Evolutionary conservation across 1,284 basidiomycete genomes (phyloP), one percentile per base, ranked within the genome.

Genomic region (Leccinum ambiguum): DNA sequence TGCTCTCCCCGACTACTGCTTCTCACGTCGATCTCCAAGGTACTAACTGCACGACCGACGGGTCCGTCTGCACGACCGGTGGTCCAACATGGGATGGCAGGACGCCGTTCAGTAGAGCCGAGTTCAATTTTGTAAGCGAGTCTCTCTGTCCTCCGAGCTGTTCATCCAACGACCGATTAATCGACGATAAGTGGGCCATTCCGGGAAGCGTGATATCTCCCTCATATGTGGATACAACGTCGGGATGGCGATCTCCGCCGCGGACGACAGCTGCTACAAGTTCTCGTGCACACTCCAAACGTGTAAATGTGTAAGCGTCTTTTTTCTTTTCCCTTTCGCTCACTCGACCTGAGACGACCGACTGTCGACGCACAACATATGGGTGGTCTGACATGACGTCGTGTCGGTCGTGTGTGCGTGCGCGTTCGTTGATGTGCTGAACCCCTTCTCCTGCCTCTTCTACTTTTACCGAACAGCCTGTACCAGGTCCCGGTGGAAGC

Each of bases 51-150:
- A 59, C 54, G 48, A 66, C 61, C 53, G 61, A 56, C 11, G 67
- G 60, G 3, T 64, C 63, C 33, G 61, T 67, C 9, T 73, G 70
- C 53, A 68, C 72, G 23, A 73, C 72, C 3, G 68, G 72, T 21
- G 73, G 71, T 16, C 71, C 70, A 16, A 65, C 64, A n/a, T 72
- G 71, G 72, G 60, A 74, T 43, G 71, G 70, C 36, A 11, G 4
- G 39, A 73, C 72, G n/a, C 71, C 71, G 6, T 73, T 69, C 63
- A 67, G 65, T 50, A 66, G 71, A 39, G 71, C 72, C 21, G 72
- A 73, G 54, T 73, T 73, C 64, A 70, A 65, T 62, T 73, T 60
- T 54, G 64, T 59, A 30, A 41, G 63, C 57, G 30, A 58, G n/a
- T 33, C 33, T 4, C 30, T n/a, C 8, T 56, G 26, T 30, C 26